Evolutionary conservation across 2,329 filamentous ascomycete species (phyloP).

Genomic region (Talaromyces sp.): DNA sequence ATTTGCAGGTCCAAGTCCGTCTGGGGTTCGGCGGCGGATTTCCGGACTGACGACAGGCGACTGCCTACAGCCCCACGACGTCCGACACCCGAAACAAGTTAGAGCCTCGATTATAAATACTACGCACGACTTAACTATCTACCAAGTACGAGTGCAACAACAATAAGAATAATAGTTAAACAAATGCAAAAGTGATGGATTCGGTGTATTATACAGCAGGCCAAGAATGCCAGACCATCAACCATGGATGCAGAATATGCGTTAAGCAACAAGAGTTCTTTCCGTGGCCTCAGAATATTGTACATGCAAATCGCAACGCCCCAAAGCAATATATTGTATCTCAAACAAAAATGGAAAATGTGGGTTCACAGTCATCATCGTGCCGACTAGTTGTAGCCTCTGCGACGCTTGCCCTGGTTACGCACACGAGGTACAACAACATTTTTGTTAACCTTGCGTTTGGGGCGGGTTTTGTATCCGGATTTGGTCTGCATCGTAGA

Average conservation of each 20-base stretch:
- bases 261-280: background rate
- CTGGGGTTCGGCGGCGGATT: background rate
- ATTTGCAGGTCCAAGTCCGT: background rate
- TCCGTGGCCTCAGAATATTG: background rate
- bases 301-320: background rate
- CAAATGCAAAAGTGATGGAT: background rate
- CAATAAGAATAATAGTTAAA: background rate
- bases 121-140: background rate
- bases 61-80: background rate
- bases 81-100: background rate
- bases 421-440: constrained; percentile 78
- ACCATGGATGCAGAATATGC: background rate
- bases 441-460: constrained; percentile 85
- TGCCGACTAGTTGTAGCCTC: constrained; percentile 53
- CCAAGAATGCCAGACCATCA: background rate
- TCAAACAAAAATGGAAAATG: background rate
- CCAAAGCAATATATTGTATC: background rate
- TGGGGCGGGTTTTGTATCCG: constrained; percentile 82
- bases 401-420: constrained; percentile 83
- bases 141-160: no score
- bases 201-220: background rate
- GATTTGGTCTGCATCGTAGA: constrained; percentile 45
- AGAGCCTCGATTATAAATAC: background rate
- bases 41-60: background rate
- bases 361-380: background rate